Evolutionary conservation across 148 eudicot genomes (phyloP).

Genomic region (Fallopia convolvulus): DNA sequence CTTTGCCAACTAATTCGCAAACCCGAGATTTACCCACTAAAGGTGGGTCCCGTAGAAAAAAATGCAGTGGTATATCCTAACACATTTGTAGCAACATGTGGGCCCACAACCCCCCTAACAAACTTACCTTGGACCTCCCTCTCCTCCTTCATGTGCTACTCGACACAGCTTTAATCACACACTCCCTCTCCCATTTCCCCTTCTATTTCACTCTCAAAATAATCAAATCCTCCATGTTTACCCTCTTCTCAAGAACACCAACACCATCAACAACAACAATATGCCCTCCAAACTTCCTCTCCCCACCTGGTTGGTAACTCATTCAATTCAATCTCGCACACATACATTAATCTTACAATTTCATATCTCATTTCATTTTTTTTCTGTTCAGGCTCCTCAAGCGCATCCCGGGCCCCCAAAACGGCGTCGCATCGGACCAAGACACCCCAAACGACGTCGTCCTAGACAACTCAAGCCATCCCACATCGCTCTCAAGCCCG

Average conservation of each 20-base stretch:
- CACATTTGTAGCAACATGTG: too few species aligned
- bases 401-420: neutral
- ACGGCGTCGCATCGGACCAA: neutral
- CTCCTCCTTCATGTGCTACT: slow-evolving; percentile 9
- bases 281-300: neutral
- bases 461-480: neutral
- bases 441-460: neutral
- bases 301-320: neutral
- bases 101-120: neutral
- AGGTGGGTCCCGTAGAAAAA: too few species aligned
- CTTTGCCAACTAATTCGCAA: too few species aligned
- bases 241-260: neutral
- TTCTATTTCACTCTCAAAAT: neutral
- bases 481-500: slow-evolving; percentile 17
- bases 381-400: neutral
- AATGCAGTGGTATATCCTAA: too few species aligned
- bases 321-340: neutral
- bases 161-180: slow-evolving; percentile 11
- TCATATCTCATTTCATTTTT: neutral
- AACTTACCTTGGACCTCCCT: neutral
- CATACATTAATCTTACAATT: neutral
- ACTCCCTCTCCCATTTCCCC: neutral
- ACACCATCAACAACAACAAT: neutral
- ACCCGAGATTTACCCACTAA: too few species aligned
- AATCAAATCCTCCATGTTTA: neutral